phyloP scores from a whole-genome alignment of 2,329 filamentous ascomycete species.

The Pseudogymnoascus verrucosus region DNA sequence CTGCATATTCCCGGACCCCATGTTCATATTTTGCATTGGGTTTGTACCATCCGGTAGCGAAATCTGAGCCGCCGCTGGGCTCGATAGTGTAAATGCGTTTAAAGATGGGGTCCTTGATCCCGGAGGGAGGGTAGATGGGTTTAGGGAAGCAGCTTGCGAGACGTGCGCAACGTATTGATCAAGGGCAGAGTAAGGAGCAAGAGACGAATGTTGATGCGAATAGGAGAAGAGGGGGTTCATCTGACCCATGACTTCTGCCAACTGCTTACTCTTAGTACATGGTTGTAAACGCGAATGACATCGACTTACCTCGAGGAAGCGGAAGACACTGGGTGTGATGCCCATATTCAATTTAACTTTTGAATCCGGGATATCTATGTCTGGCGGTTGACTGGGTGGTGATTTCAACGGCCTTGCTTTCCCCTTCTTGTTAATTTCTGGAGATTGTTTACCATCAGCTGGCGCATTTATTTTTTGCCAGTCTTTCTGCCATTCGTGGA shows the following conservation, averaged over 20 bases:
- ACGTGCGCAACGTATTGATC: conserved; percentile 50
- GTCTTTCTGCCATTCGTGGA: conserved; percentile 58
- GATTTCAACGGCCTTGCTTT: conserved; percentile 53
- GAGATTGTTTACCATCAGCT: conserved; percentile 48
- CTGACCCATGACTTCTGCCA: conserved; percentile 58
- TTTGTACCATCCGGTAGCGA: conserved; percentile 48
- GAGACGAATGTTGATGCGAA: conserved; percentile 44
- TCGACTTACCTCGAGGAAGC: conserved; percentile 52
- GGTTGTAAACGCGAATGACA: conserved; percentile 20
- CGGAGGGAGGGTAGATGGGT: background rate
- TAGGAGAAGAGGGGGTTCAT: conserved; percentile 57
- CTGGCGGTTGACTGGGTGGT: conserved; percentile 49
- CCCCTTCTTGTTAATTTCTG: conserved; percentile 60
- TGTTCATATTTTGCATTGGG: conserved; percentile 49
- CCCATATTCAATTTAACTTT: conserved; percentile 49
- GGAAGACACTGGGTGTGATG: conserved; percentile 52
- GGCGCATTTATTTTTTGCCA: conserved; percentile 52
- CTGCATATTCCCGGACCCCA: conserved; percentile 54
- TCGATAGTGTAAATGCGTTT: conserved; percentile 24
- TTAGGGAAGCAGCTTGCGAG: conserved; percentile 22
- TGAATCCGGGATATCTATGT: conserved; percentile 52
- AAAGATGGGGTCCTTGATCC: background rate
- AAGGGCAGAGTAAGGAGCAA: conserved; percentile 51
- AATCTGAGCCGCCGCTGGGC: conserved; percentile 52
- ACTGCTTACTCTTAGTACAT: conserved; percentile 31